A percentile compares a stretch with the other conserved stretches of the same genome.
Conservation (phyloP, 306 rosid species). For the Hippophae rhamnoides region DNA sequence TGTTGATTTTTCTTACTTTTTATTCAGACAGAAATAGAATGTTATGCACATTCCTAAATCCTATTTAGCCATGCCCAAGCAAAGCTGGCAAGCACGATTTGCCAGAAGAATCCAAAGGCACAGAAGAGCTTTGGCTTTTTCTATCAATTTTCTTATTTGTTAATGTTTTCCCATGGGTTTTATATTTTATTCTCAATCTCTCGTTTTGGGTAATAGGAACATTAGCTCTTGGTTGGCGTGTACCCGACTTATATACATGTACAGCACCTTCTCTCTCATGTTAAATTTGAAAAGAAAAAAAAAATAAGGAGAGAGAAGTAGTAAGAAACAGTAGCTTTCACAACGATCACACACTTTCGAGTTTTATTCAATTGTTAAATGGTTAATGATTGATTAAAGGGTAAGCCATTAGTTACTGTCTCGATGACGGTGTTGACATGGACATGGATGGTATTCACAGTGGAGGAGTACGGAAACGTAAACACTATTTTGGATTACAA, state of each 20-base stretch:
- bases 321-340: no score
- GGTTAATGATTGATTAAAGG: no score
- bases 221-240: constrained; percentile 18
- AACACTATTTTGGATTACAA: no score
- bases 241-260: neutral
- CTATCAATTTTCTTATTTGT: neutral
- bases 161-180: neutral
- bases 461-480: no score
- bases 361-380: no score
- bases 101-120: constrained; percentile 78
- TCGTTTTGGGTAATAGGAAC: neutral
- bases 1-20: constrained; percentile 1
- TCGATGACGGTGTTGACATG: no score
- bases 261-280: neutral
- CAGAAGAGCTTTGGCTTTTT: constrained; percentile 23
- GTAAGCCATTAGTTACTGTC: no score
- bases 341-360: no score
- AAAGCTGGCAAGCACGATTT: constrained; percentile 88
- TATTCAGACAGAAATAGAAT: constrained; percentile 13
- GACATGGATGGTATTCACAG: no score
- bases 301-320: no score
- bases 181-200: neutral
- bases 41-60: constrained; percentile 2
- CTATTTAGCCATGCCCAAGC: constrained; percentile 42
- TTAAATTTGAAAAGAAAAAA: no score